Evolutionary conservation across 2,329 filamentous ascomycete species (phyloP), one percentile per base, ranked within the genome.

Genomic region (Aspergillus nomiae): DNA sequence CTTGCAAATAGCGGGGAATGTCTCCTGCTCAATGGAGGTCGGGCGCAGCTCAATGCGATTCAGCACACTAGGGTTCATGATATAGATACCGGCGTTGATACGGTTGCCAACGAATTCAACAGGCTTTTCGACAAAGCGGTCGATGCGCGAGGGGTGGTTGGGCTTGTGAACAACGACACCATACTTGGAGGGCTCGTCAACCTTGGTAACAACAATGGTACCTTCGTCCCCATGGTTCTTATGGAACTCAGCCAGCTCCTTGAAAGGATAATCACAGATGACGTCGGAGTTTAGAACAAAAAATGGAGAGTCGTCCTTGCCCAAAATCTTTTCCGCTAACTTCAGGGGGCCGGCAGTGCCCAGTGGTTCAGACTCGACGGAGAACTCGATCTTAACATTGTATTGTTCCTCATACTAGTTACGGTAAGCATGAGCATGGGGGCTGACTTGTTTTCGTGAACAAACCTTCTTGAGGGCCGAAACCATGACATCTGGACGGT

Each of bases 121-220:
- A 43, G 94, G 94, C 86, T 99, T 99, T 88, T 99, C 94, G 71
- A 99, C 95, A 83, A 99, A 99, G 71, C 95, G 93, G 82, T 99
- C 95, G 80, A 99, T 98, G 77, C 92, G 89, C 54, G 92, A 92
- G 60, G 92, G 83, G 82, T 97, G 92, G 80, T 90, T 91, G 66
- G 93, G 92, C 85, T 96, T 95, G 89, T 98, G 94, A 34, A 99
- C 95, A 61, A 99, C 89, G 71, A 99, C 94, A 87, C 94, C 94
- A 79, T 98, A 99, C 83, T 99, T 99, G 76, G 92, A 96, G 50
- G 94, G 94, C 82, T 99, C 95, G 83, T 99, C 94, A 59, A 99
- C 94, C 86, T 98, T 99, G 75, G 94, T 99, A 67, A 98, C 94
- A 55, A 97, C 91, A 75, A 99, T 99, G 70, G 94, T 99, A 70